Evolutionary conservation across 805 yeast genomes (phyloP).

Genomic region (Hanseniaspora vineae): DNA sequence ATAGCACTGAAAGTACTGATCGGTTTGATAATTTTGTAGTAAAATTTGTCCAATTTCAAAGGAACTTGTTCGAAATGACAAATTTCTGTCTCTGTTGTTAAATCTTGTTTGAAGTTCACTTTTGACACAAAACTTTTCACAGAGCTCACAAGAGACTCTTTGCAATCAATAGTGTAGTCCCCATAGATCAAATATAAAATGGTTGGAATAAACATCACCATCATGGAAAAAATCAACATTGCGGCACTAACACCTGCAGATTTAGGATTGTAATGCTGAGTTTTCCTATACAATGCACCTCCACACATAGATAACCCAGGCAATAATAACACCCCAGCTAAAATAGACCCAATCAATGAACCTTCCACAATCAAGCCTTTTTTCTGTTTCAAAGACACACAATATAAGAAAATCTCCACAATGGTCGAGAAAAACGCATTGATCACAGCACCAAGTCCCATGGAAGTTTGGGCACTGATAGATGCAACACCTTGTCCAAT

Average conservation of each 20-base stretch:
- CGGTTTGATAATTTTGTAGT: slow-evolving; percentile 60
- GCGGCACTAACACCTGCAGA: slow-evolving; percentile 97
- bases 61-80: slow-evolving; percentile 76
- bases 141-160: slow-evolving; percentile 2
- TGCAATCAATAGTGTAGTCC: slow-evolving; percentile 64
- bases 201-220: slow-evolving; percentile 88
- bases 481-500: slow-evolving; percentile 99
- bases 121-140: too few species aligned
- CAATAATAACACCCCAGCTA: slow-evolving; percentile 80
- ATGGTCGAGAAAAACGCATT: slow-evolving; percentile 95
- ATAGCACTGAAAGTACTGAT: slow-evolving; percentile 71
- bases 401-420: slow-evolving; percentile 83
- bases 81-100: slow-evolving; percentile 10
- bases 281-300: slow-evolving; percentile 84
- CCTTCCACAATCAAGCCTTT: slow-evolving; percentile 92
- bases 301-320: slow-evolving; percentile 98
- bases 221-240: slow-evolving; percentile 80
- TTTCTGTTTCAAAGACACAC: slow-evolving; percentile 76
- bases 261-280: slow-evolving; percentile 90
- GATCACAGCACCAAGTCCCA: slow-evolving; percentile 98
- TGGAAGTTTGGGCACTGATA: slow-evolving; percentile 93
- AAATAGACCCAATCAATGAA: slow-evolving; percentile 81
- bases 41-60: slow-evolving; percentile 54
- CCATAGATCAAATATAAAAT: slow-evolving; percentile 84
- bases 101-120: slow-evolving; percentile 3